Evolutionary conservation across 2,329 filamentous ascomycete genomes (phyloP).

Genomic region (Ceratocystis papillata): DNA sequence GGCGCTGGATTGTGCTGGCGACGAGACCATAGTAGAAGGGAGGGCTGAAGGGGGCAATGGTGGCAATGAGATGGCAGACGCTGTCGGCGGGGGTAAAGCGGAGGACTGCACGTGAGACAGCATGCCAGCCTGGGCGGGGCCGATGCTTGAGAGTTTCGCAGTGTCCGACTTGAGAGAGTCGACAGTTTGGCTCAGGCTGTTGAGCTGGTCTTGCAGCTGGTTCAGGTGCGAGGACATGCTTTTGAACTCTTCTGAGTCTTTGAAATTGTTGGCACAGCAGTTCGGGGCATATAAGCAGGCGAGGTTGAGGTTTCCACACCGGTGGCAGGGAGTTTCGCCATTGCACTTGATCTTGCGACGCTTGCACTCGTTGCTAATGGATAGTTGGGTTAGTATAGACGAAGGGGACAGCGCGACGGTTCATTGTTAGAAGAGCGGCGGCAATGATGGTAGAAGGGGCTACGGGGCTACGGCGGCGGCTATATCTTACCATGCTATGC

Average conservation of each 20-base stretch:
- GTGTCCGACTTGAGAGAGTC: conserved; percentile 52
- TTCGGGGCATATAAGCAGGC: conserved; percentile 56
- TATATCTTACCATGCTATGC: conserved; percentile 45
- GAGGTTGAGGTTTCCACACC: conserved; percentile 58
- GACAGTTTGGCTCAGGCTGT: conserved; percentile 61
- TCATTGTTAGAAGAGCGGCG: background rate
- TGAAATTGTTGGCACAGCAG: conserved; percentile 66
- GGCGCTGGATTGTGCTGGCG: conserved; percentile 21
- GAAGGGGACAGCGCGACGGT: background rate
- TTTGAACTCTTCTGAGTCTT: conserved; percentile 84
- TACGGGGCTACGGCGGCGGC: background rate
- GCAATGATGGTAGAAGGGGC: conserved; percentile 18
- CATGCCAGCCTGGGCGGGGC: background rate
- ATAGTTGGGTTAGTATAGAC: conserved; percentile 6
- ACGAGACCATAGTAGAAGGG: conserved; percentile 17
- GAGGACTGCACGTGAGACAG: conserved; percentile 15
- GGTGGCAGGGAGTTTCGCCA: conserved; percentile 55
- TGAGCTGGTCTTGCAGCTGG: conserved; percentile 73
- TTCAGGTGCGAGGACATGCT: conserved; percentile 65
- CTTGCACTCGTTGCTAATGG: conserved; percentile 57
- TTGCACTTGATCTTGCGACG: conserved; percentile 68
- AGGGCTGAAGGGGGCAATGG: conserved; percentile 16
- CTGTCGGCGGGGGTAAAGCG: conserved; percentile 13
- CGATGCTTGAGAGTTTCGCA: conserved; percentile 32
- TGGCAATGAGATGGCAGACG: conserved; percentile 11